phyloP scores from a whole-genome alignment of 1,139 yeast genomes.

The Protomyces pachydermus region DNA sequence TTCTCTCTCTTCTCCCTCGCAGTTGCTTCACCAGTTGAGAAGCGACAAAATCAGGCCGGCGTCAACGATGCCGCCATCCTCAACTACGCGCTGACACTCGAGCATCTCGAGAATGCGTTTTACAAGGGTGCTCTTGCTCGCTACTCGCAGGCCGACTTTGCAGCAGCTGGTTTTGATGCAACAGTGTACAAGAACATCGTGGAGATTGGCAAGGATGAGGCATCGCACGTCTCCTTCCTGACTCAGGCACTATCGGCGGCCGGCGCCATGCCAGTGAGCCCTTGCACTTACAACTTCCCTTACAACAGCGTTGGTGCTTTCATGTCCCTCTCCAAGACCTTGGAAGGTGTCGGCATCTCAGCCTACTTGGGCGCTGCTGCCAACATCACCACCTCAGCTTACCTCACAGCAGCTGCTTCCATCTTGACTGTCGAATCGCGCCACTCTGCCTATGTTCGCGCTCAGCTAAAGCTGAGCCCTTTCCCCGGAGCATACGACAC shows the following conservation, averaged over 20 bases:
- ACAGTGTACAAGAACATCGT: constrained; percentile 30
- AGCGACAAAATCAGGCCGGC: constrained; percentile 30
- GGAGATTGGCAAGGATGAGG: constrained; percentile 29
- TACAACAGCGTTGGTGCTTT: constrained; percentile 28
- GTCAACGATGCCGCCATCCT: constrained; percentile 32
- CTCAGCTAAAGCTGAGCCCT: constrained; percentile 22
- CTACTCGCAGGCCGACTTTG: constrained; percentile 28
- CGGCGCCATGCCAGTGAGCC: constrained; percentile 30
- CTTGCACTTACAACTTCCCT: constrained; percentile 31
- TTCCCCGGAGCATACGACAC: constrained; percentile 28
- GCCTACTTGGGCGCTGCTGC: constrained; percentile 32
- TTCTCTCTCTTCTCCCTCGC: constrained; percentile 17
- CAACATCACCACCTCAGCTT: constrained; percentile 24
- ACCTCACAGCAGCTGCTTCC: constrained; percentile 31
- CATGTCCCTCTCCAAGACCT: constrained; percentile 30
- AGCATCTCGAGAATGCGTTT: constrained; percentile 32
- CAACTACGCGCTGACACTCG: constrained; percentile 32
- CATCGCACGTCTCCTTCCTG: constrained; percentile 24
- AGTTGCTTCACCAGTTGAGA: constrained; percentile 30
- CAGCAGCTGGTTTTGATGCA: constrained; percentile 30
- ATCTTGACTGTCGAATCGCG: constrained; percentile 31
- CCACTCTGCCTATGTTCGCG: constrained; percentile 30
- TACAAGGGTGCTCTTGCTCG: constrained; percentile 29
- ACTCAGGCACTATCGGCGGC: constrained; percentile 24
- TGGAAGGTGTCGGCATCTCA: constrained; percentile 32